Evolutionary conservation across 2,329 filamentous ascomycete genomes (phyloP), one percentile per base, ranked within the genome.

Genomic region (Talaromyces sp.): DNA sequence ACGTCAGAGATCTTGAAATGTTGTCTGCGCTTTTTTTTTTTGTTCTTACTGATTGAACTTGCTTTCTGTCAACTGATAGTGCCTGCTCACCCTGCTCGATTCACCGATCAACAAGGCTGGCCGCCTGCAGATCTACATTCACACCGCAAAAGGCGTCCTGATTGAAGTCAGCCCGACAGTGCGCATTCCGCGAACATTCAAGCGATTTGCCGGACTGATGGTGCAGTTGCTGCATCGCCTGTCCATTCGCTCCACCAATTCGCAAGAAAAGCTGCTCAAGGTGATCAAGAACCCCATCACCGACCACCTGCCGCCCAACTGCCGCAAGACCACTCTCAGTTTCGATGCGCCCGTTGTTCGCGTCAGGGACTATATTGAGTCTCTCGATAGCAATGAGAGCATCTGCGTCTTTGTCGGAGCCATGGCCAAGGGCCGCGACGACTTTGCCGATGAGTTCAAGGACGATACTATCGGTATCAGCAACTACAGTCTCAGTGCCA

Each of bases 111-210:
- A 99, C 85, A 99, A 99, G 79, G 93, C 93, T 61, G 95, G 95
- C 71, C 93, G 88, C 78, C 88, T 99, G 44, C 95, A 99, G 78
- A 98, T 99, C 72, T 99, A 96, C 81, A 98, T 99, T 67, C 93
- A 96, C 77, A 98, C 95, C 5, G 92, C 93, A 67, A 97, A 96
- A 79, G 93, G 95, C 57, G 93, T 98, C 39, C 83, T 99, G 69
- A 99, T 99, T 71, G 92, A 98, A 80, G 93, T 99, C 67, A 97
- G 92, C 72, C 95, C 95, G n/a, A 93, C 92, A 9, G 95, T 99
- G 62, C 92, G 95, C 72, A 98, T 99, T 67, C 95, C 95, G 57
- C 88, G 95, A 77, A 99, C 95, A 0, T 99, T 99, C 80, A 99
- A 99, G 84, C 92, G 95, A 47, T 99, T 99, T 71, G 95, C 95